Evolutionary conservation across 2,329 filamentous ascomycete species (phyloP), one percentile per base, ranked within the genome.

Genomic region (Arthrobotrys conoides): DNA sequence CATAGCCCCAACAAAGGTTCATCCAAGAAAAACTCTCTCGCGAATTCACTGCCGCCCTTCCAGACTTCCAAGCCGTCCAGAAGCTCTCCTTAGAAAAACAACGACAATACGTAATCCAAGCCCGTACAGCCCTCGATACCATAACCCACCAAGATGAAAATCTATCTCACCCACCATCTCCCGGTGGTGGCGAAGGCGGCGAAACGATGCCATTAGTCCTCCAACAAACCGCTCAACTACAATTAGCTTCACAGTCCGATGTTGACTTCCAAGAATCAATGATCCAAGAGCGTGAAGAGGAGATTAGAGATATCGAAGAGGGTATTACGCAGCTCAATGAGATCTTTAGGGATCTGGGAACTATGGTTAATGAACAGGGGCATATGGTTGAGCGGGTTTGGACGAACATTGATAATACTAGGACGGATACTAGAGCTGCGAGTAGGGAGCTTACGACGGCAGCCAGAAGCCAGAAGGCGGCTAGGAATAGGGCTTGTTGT

Each of bases 231-330:
- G 88, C 92, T 81, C 89, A 95, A 82, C 87, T 92, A 12, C 92
- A 93, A 71, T 88, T 98, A 8, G 96, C 94, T 0, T 89, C 93
- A 30, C 96, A 99, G 84, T 91, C 93, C 82, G 96, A 99, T 83
- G 96, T 99, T 51, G 95, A 99, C 84, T 99, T 97, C 86, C 96
- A 99, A 83, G 96, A 99, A 82, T 91, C 92, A 16, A 87, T 99
- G 75, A 99, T 99, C 83, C 91, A 96, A 79, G 95, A 99, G 87
- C 94, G 96, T 68, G 96, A 99, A 85, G 91, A 93, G 72, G 96
- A 99, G 86, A 99, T 99, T 81, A 91, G 94, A 80, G 96, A 97
- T 84, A 99, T 99, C 82, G 96, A 98, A 86, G 94, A 97, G 85
- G 94, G 93, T 70, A 96, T 99, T 5, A 92, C 92, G 70, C 96